A percentile compares a stretch with the other conserved stretches of the same genome.
Evolutionary conservation across 2,329 filamentous ascomycete genomes (phyloP).

Genomic region (Paraphaeosphaeria minitans): DNA sequence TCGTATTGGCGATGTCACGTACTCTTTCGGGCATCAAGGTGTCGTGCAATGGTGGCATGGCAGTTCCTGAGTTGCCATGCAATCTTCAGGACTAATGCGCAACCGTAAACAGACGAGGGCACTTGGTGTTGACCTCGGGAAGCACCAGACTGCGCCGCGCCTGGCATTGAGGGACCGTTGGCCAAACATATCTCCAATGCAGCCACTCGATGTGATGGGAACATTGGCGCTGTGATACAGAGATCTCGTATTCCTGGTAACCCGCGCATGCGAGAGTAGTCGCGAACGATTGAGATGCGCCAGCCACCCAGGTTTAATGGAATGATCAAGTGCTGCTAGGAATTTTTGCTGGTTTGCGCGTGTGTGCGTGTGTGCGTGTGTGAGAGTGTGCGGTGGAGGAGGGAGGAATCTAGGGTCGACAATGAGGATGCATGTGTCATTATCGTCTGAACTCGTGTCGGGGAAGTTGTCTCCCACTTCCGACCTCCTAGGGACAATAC

Average conservation of each 20-base stretch:
- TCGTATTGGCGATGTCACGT: not conserved
- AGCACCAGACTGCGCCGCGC: slow-evolving; percentile 4
- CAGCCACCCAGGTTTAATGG: not conserved
- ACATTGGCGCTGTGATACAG: not conserved
- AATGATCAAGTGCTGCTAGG: not conserved
- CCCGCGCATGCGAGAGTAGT: not conserved
- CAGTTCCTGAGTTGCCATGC: not conserved
- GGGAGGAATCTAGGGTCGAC: not conserved
- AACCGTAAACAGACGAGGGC: slow-evolving; percentile 3
- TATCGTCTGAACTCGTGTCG: not conserved
- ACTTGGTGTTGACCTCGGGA: not conserved
- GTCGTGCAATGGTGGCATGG: not conserved
- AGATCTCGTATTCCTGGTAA: not conserved
- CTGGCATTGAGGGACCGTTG: not conserved
- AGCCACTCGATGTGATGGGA: not conserved
- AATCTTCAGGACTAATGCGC: not conserved
- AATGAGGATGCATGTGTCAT: not conserved
- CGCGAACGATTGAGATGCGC: not conserved
- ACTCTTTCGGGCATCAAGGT: too few relatives aligned
- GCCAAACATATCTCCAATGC: not conserved
- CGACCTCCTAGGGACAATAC: not conserved
- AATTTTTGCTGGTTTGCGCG: not conserved
- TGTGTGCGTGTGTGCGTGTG: not conserved
- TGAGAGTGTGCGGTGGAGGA: not conserved
- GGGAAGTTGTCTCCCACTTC: not conserved